Percentiles rank a stretch among this genome's conserved stretches.
Conservation (phyloP, 179 eudicot genomes). For the Drosera spatulata region DNA sequence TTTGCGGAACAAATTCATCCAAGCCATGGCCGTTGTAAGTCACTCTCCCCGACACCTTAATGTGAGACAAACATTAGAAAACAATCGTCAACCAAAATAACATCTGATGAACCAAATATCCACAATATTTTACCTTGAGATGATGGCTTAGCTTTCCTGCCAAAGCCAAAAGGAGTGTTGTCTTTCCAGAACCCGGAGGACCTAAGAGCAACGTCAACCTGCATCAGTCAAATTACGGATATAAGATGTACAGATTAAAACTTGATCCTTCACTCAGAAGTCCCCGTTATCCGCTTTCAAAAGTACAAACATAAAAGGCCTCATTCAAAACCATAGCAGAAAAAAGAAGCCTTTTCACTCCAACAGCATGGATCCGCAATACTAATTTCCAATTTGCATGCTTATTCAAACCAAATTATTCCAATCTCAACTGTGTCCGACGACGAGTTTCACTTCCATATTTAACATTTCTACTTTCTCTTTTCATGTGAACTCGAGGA, state of each 20-base stretch:
- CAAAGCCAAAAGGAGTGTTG: conserved; percentile 11
- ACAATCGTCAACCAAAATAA: background rate
- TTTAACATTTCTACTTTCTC: no score
- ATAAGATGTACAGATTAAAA: background rate
- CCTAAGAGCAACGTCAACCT: conserved; percentile 10
- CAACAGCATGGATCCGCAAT: no score
- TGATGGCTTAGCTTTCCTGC: conserved; percentile 9
- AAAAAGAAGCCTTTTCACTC: no score
- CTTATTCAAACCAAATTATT: no score
- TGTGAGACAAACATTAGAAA: background rate
- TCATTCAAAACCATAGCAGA: no score
- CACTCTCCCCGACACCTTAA: conserved; percentile 1
- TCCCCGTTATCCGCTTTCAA: background rate
- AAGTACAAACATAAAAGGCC: background rate
- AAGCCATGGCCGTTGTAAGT: background rate
- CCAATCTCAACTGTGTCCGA: no score
- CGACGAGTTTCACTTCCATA: no score
- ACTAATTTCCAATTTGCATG: no score
- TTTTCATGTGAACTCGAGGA: background rate
- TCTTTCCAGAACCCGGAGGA: conserved; percentile 18
- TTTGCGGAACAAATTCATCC: background rate
- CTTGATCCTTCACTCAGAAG: no score
- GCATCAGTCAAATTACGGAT: background rate
- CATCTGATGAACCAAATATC: background rate
- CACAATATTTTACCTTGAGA: conserved; percentile 1